Conservation (phyloP, 2,329 filamentous ascomycete species). For the Alternaria metachromatica region DNA sequence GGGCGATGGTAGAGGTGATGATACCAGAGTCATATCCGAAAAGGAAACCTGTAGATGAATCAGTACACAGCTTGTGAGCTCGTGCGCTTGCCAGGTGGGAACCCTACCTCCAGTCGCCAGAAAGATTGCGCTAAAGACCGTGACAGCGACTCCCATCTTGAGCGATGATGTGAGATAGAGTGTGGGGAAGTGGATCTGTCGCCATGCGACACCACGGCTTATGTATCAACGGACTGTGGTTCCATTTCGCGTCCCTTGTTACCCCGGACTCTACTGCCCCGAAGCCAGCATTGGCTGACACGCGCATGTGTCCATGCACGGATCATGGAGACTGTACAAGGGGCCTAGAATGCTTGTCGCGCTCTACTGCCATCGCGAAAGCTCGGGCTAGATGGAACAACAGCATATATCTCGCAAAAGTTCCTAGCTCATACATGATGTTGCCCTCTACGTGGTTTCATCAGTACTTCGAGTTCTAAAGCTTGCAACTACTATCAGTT, state of each 20-base stretch:
- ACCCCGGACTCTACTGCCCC: background rate
- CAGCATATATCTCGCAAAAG: background rate
- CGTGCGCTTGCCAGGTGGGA: background rate
- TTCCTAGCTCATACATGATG: background rate
- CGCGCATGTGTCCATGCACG: background rate
- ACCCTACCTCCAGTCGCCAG: constrained; percentile 22
- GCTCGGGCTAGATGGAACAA: background rate
- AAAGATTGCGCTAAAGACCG: constrained; percentile 26
- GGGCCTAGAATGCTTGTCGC: background rate
- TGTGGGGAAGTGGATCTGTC: background rate
- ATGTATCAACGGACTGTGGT: background rate
- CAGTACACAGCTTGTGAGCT: background rate
- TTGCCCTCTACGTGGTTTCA: background rate
- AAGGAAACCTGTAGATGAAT: constrained; percentile 18
- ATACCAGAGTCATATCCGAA: constrained; percentile 45
- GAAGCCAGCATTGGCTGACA: background rate
- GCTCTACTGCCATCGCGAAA: background rate
- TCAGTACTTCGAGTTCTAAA: background rate
- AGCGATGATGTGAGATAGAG: background rate
- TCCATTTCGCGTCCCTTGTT: background rate
- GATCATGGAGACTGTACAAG: background rate
- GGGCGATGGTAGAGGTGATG: constrained; percentile 42
- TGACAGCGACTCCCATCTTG: constrained; percentile 25
- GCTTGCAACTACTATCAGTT: background rate
- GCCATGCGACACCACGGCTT: background rate